These are phyloP conservation scores for Wickerhamiella australiensis DNA, from an alignment of 805 yeast genomes.

Conservation along the genomic window DNA sequence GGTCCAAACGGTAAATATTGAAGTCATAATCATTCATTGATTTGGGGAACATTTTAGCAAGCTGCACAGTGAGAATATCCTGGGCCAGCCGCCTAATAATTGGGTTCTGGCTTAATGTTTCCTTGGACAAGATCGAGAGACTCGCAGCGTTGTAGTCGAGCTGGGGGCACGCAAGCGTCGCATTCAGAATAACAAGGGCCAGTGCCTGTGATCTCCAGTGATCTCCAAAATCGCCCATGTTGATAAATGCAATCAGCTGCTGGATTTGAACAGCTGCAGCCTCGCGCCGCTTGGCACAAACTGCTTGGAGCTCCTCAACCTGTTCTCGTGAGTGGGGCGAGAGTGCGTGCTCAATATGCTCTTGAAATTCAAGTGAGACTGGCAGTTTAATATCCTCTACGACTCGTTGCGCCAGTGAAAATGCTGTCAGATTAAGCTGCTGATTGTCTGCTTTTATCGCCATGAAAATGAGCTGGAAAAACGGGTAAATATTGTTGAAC, in stretches of 20 bases:
- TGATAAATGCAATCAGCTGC: neutral
- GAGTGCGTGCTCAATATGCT: neutral
- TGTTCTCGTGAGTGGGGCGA: neutral
- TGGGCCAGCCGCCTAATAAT: slow-evolving; percentile 46
- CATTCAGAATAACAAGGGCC: slow-evolving; percentile 16
- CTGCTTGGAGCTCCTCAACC: neutral
- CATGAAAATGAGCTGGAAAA: slow-evolving; percentile 38
- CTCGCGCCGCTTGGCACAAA: neutral
- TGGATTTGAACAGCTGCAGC: neutral
- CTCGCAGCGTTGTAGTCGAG: slow-evolving; percentile 15
- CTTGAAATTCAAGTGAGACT: neutral
- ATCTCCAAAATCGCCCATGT: neutral
- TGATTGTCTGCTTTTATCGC: slow-evolving; percentile 47
- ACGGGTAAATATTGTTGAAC: slow-evolving; percentile 38
- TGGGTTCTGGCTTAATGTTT: slow-evolving; percentile 43
- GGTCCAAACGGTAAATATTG: slow-evolving; percentile 23
- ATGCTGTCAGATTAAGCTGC: slow-evolving; percentile 44
- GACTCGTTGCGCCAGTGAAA: slow-evolving; percentile 33
- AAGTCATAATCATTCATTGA: slow-evolving; percentile 40
- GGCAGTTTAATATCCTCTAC: slow-evolving; percentile 27
- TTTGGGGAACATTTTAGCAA: slow-evolving; percentile 36
- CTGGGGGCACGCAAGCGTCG: slow-evolving; percentile 21
- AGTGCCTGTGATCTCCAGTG: slow-evolving; percentile 21
- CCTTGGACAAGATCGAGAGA: slow-evolving; percentile 17
- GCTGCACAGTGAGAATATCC: slow-evolving; percentile 45